Base-by-base conservation (phyloP, 441 rosid species). In the Erodium texanum region DNA sequence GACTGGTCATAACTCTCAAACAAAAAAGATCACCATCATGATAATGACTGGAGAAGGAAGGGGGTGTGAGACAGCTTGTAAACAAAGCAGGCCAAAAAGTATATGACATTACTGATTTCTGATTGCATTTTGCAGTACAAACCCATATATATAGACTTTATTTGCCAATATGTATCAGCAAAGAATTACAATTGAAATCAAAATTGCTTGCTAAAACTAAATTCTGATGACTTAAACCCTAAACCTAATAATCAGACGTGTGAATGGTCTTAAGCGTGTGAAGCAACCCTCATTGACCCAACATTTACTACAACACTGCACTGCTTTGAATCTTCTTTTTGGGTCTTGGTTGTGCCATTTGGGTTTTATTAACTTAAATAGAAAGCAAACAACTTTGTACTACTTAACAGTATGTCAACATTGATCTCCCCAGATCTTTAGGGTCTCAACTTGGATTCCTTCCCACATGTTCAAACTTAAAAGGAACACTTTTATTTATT, bases 41-140 rank as follows among this genome's bases (percentile, higher is more conserved):
- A 43, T 12, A 43, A 43, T 43, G 52, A 43, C 52, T 43, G 52
- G 52, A 43, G 52, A 43, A 43, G 52, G n/a, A 43, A 43, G n/a
- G 52, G 52, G 52, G 52, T 43, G 52, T 12, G 52, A 43, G 52
- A 14, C 12, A 43, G 52, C n/a, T 15, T 43, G 38, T 6, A 34
- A 34, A 48, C 6, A 48, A 48, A 43, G 15, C 14, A 43, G n/a
- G 50, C 50, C 50, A 43, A 9, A 43, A 43, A 14, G 54, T 48
- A 48, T 14, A 48, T 14, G 54, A 48, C 54, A 48, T 3, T 48
- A 48, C 18, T 14, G 54, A 48, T 15, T 14, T 48, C 24, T 54
- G 20, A 52, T n/a, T 16, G 59, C 59, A n/a, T 52, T 16, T 52
- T 52, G 59, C 59, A 52, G 59, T 52, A 52, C 59, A 54, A 7